Conservation (phyloP, 768 basidiomycete species). For the Mycena vitilis region DNA sequence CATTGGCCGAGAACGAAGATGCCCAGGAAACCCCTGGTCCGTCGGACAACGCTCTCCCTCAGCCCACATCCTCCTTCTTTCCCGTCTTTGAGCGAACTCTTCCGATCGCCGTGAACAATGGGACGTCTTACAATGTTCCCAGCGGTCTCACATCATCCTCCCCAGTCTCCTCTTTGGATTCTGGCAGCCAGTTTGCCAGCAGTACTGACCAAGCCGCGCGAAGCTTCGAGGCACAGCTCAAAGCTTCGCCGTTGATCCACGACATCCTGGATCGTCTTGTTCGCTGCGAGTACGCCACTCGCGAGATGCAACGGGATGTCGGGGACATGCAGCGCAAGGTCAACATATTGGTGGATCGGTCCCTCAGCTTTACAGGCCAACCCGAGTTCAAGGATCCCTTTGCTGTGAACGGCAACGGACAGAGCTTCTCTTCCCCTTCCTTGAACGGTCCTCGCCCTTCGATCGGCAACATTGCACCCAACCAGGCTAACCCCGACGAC, state of each 20-base stretch:
- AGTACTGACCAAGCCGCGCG: constrained; percentile 54
- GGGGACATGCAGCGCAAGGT: constrained; percentile 83
- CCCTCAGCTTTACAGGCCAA: constrained; percentile 57
- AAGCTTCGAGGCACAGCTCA: constrained; percentile 80
- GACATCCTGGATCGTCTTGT: constrained; percentile 81
- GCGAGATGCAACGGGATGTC: constrained; percentile 81
- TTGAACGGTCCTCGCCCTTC: constrained; percentile 69
- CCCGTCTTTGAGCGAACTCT: constrained; percentile 28
- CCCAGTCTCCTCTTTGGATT: constrained; percentile 83
- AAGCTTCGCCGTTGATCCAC: constrained; percentile 77
- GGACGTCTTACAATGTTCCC: constrained; percentile 56
- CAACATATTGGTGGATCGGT: constrained; percentile 78
- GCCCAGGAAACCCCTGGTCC: constrained; percentile 51
- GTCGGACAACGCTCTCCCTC: constrained; percentile 38
- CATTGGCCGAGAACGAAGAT: constrained; percentile 67
- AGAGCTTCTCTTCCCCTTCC: constrained; percentile 47
- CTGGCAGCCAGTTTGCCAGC: constrained; percentile 71
- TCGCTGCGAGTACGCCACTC: constrained; percentile 75
- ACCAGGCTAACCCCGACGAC: constrained; percentile 79
- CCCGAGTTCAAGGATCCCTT: constrained; percentile 92
- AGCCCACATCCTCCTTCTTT: constrained; percentile 51
- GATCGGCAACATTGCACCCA: constrained; percentile 76
- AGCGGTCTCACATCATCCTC: constrained; percentile 72
- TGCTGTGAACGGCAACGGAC: constrained; percentile 57
- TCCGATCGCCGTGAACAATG: constrained; percentile 36